Percentiles rank a stretch among this genome's conserved stretches.
Evolutionary conservation across 2,329 filamentous ascomycete genomes (phyloP).

Genomic region (Calonectria fujianensis): DNA sequence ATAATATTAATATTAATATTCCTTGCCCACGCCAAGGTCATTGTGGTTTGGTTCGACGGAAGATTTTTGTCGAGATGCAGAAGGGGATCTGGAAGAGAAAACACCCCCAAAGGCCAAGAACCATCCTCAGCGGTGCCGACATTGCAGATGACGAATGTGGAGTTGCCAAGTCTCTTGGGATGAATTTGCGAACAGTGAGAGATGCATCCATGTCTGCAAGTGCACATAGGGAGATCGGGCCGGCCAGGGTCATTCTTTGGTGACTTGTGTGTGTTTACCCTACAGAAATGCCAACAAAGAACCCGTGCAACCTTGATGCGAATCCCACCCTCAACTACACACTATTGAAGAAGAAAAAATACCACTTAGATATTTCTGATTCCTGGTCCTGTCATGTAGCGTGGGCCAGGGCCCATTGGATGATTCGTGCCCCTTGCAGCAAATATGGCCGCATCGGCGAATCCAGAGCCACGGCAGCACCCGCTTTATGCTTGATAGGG

Average conservation of each 20-base stretch:
- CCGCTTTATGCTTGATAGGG: conserved; percentile 27
- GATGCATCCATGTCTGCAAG: not conserved
- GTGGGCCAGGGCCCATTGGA: not conserved
- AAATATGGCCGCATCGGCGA: conserved; percentile 17
- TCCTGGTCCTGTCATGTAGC: not conserved
- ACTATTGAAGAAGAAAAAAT: not conserved
- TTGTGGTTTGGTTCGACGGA: conserved; percentile 10
- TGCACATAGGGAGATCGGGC: not conserved
- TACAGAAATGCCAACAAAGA: not conserved
- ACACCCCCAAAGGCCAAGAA: not conserved
- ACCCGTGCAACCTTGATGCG: not conserved
- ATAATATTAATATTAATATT: conserved; percentile 28
- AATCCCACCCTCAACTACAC: not conserved
- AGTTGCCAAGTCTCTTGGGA: conserved; percentile 8
- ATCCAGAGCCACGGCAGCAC: conserved; percentile 3
- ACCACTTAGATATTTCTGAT: not conserved
- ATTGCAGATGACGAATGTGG: not conserved
- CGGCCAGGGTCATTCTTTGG: not conserved
- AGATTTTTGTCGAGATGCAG: conserved; percentile 5
- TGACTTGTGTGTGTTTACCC: not conserved
- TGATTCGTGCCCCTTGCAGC: conserved; percentile 16
- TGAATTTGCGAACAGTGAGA: not conserved
- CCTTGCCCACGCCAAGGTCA: not conserved
- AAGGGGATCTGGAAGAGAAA: not conserved
- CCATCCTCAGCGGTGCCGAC: not conserved